Percentiles rank a stretch among this genome's conserved stretches.
These are phyloP conservation scores for Tetracladium setigerum DNA, from an alignment of 495 filamentous ascomycete species.

Conservation along the genomic window DNA sequence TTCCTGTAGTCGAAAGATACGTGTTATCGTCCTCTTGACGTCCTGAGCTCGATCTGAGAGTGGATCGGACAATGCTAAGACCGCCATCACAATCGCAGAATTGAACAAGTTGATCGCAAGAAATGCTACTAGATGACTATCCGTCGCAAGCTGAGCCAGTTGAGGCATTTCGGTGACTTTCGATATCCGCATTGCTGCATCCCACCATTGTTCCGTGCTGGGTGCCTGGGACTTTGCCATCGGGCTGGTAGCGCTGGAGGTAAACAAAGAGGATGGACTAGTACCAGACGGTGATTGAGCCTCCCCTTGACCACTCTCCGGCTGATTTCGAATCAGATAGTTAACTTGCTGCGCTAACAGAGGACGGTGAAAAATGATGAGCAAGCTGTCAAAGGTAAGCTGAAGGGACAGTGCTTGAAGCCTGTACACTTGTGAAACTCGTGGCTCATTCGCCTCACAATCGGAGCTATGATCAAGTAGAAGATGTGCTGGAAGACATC, in stretches of 20 bases:
- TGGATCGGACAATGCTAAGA: conserved; percentile 27
- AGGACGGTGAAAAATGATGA: conserved; percentile 29
- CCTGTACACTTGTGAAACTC: conserved; percentile 19
- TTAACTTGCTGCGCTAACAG: conserved; percentile 21
- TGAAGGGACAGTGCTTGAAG: conserved; percentile 27
- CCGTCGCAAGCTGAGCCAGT: conserved; percentile 23
- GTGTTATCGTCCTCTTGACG: conserved; percentile 27
- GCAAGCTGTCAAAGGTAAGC: conserved; percentile 28
- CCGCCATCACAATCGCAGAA: conserved; percentile 26
- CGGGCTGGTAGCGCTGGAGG: not conserved
- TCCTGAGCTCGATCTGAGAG: conserved; percentile 28
- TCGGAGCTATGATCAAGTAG: conserved; percentile 21
- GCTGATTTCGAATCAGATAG: not conserved
- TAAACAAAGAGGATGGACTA: no score
- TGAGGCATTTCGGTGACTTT: conserved; percentile 21
- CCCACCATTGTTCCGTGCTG: conserved; percentile 27
- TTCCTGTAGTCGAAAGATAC: conserved; percentile 27
- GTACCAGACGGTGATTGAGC: no score
- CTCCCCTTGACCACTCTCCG: not conserved
- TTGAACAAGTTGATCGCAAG: conserved; percentile 31
- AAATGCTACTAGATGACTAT: conserved; percentile 29
- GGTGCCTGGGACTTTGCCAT: no score
- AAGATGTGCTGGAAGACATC: conserved; percentile 19
- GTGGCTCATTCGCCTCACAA: conserved; percentile 7
- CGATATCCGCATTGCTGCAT: conserved; percentile 27